Conservation (phyloP, 1,284 basidiomycete genomes). For the Trametes sp. region DNA sequence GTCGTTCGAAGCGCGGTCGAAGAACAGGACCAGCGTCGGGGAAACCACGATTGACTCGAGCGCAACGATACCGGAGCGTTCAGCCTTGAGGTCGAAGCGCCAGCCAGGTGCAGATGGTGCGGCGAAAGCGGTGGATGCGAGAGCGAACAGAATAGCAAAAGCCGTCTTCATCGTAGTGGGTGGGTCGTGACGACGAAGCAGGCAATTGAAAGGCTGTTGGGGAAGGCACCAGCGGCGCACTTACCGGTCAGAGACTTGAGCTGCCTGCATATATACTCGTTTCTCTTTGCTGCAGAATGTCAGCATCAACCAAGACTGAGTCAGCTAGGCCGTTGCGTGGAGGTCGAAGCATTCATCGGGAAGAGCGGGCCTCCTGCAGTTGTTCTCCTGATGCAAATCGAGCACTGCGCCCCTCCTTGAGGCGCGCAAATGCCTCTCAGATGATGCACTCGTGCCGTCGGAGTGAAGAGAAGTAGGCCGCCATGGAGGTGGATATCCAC, state of each 20-base stretch:
- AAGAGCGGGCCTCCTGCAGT: neutral
- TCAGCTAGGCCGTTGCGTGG: neutral
- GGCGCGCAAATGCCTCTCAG: neutral
- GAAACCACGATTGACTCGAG: conserved; percentile 57
- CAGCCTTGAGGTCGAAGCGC: conserved; percentile 42
- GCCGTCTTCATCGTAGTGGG: conserved; percentile 2
- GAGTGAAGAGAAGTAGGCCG: neutral
- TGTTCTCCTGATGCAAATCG: neutral
- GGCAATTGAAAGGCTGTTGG: neutral
- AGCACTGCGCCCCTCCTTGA: neutral
- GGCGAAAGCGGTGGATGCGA: conserved; percentile 5
- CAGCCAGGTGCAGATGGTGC: conserved; percentile 32
- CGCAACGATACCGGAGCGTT: conserved; percentile 53
- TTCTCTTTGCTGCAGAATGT: neutral
- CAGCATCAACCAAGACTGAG: neutral
- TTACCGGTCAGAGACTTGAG: neutral
- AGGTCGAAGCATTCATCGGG: neutral
- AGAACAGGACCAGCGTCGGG: conserved; percentile 51
- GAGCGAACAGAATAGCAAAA: conserved; percentile 7
- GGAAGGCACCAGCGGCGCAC: neutral
- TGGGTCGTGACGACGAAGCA: neutral
- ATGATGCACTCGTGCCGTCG: neutral
- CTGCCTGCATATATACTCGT: neutral
- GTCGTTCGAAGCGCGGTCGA: conserved; percentile 55
- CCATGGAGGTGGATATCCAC: neutral